Conservation (phyloP, 768 basidiomycete species). For the Suillus plorans region DNA sequence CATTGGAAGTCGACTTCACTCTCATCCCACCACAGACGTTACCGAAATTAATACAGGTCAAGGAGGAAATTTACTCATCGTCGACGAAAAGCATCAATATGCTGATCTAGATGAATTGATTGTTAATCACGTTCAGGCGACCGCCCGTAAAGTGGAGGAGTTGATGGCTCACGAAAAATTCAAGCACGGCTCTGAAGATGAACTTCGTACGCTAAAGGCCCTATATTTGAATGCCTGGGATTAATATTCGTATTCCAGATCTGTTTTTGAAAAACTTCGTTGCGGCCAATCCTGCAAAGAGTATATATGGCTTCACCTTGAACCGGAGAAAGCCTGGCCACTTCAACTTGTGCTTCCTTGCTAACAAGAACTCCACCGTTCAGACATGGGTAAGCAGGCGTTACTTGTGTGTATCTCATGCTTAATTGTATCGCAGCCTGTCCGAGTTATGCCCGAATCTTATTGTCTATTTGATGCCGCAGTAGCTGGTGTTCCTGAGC, state of each 20-base stretch:
- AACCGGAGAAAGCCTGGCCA: constrained; percentile 91
- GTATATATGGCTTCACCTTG: constrained; percentile 93
- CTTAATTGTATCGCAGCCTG: constrained; percentile 50
- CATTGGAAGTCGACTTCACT: background rate
- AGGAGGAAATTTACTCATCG: constrained; percentile 64
- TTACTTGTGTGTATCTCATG: background rate
- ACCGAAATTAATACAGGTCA: constrained; percentile 78
- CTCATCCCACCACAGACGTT: constrained; percentile 55
- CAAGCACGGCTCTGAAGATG: constrained; percentile 83
- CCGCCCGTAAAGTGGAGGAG: constrained; percentile 91
- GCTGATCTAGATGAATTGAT: constrained; percentile 96
- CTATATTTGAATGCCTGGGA: background rate
- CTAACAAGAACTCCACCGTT: constrained; percentile 86
- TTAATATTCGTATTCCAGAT: constrained; percentile 45
- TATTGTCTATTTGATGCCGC: constrained; percentile 90
- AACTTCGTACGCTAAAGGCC: constrained; percentile 70
- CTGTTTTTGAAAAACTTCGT: constrained; percentile 86
- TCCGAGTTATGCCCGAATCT: constrained; percentile 84
- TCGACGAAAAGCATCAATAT: constrained; percentile 79
- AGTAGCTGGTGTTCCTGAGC: constrained; percentile 86
- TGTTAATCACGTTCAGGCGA: constrained; percentile 94
- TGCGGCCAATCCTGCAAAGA: constrained; percentile 90
- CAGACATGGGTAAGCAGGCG: constrained; percentile 75
- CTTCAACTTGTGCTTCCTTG: constrained; percentile 90
- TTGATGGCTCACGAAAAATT: constrained; percentile 95